Evolutionary conservation across 2,329 filamentous ascomycete genomes (phyloP).

Genomic region (Ilyonectria robusta): DNA sequence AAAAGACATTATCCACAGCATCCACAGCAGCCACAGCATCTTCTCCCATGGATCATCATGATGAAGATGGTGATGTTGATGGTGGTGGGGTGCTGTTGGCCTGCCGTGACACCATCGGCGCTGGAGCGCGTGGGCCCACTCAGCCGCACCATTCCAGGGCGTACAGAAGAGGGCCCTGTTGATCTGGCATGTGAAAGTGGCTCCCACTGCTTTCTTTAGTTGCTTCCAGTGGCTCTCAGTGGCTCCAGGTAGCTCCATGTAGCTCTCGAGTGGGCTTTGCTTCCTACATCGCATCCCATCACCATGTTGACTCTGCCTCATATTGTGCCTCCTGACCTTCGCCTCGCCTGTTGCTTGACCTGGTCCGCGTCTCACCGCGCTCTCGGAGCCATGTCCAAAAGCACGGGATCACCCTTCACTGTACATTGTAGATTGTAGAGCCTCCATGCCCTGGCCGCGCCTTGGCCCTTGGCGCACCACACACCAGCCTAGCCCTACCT

Average conservation of each 20-base stretch:
- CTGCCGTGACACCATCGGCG: constrained; percentile 43
- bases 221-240: constrained; percentile 27
- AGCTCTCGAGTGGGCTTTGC: background rate
- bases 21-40: too few relatives aligned
- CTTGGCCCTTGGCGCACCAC: constrained; percentile 35
- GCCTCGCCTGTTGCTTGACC: background rate
- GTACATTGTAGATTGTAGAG: background rate
- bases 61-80: constrained; percentile 6
- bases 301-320: too few relatives aligned
- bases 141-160: constrained; percentile 40
- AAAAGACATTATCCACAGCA: too few relatives aligned
- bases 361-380: background rate
- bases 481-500: constrained; percentile 23
- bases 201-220: background rate
- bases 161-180: constrained; percentile 25
- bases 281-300: background rate
- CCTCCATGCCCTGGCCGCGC: constrained; percentile 33
- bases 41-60: constrained; percentile 8
- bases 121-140: constrained; percentile 40
- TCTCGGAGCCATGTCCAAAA: constrained; percentile 1
- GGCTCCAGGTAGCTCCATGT: constrained; percentile 13
- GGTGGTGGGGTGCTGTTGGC: constrained; percentile 42
- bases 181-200: constrained; percentile 51
- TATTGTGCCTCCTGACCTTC: background rate
- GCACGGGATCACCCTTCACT: background rate